Evolutionary conservation across 1,284 basidiomycete species (phyloP).

Genomic region (Pseudozyma sp.): DNA sequence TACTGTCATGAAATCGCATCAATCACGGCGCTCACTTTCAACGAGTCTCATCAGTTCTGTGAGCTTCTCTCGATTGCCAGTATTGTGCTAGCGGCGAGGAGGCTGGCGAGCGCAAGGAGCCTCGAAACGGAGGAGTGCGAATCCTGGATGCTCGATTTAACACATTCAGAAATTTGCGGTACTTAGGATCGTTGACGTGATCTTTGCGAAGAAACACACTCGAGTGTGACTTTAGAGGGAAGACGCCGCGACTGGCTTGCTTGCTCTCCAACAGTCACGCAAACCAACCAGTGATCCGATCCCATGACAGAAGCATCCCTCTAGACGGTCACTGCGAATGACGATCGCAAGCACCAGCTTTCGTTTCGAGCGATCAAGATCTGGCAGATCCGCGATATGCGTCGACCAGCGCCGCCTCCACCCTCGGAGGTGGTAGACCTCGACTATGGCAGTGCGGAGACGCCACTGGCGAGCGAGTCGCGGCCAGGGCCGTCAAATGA

Average conservation of each 20-base stretch:
- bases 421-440: slow-evolving; percentile 32
- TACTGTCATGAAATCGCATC: background rate
- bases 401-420: slow-evolving; percentile 29
- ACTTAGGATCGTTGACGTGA: slow-evolving; percentile 8
- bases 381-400: slow-evolving; percentile 20
- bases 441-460: slow-evolving; percentile 40
- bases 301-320: background rate
- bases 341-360: background rate
- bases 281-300: background rate
- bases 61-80: no score
- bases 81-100: no score
- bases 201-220: slow-evolving; percentile 20
- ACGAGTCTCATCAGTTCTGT: no score
- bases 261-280: background rate
- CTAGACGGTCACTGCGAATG: slow-evolving; percentile 10
- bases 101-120: no score
- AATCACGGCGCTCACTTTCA: no score
- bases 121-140: no score
- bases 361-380: background rate
- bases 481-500: slow-evolving; percentile 13
- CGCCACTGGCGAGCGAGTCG: background rate
- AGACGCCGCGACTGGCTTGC: background rate
- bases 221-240: slow-evolving; percentile 4
- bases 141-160: background rate
- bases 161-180: slow-evolving; percentile 1